phyloP scores from a whole-genome alignment of 2,329 filamentous ascomycete species.

The Thyridium curvatum region DNA sequence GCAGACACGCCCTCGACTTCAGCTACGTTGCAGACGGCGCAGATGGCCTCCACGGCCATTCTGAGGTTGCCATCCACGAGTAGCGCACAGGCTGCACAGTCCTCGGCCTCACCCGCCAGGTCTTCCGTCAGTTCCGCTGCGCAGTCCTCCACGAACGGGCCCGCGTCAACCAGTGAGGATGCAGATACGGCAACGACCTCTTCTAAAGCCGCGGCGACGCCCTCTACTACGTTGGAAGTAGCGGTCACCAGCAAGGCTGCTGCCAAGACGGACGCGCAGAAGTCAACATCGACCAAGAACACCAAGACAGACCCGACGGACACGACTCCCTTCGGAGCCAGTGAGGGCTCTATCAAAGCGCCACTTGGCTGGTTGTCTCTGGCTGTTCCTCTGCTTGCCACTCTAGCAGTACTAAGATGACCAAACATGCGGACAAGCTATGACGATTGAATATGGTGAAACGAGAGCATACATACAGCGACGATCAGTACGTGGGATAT shows the following conservation, averaged over 20 bases:
- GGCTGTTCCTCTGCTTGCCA: too few species aligned
- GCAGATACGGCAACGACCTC: neutral
- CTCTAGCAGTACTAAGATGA: too few species aligned
- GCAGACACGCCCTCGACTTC: neutral
- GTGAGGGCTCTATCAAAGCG: too few species aligned
- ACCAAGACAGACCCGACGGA: conserved; percentile 8
- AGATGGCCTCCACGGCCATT: neutral
- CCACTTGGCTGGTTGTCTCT: too few species aligned
- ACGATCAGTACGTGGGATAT: too few species aligned
- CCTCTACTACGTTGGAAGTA: neutral
- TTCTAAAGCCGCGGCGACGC: neutral
- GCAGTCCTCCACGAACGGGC: neutral
- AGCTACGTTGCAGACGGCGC: neutral
- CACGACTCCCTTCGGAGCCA: conserved; percentile 8
- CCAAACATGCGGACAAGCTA: too few species aligned
- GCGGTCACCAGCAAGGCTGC: too few species aligned
- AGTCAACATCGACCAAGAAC: neutral
- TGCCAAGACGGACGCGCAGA: too few species aligned
- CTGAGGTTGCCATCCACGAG: neutral
- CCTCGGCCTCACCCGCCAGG: neutral
- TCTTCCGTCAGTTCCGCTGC: neutral
- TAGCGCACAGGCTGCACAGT: neutral
- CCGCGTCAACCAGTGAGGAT: neutral
- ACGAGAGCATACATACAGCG: too few species aligned
- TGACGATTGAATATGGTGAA: too few species aligned